phyloP scores from a whole-genome alignment of 164 flowering plant genomes.

The Liriodendron chinense region DNA sequence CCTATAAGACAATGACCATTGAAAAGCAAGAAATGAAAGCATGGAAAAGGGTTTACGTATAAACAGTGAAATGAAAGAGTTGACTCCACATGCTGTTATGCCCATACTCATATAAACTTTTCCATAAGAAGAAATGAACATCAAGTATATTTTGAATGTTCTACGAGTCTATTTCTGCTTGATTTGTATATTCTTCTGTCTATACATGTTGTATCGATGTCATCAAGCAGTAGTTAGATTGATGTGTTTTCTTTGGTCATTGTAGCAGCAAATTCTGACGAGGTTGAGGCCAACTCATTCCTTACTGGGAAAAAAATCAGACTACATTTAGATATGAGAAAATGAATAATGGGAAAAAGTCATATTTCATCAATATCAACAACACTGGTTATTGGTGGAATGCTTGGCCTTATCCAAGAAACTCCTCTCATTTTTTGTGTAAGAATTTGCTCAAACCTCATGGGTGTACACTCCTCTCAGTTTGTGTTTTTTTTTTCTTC shows the following conservation, averaged over 20 bases:
- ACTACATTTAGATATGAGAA: constrained; percentile 11
- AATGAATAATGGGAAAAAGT: constrained; percentile 18
- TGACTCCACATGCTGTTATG: no score
- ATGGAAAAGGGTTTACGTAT: constrained; percentile 9
- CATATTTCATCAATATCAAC: constrained; percentile 69
- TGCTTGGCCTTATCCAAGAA: constrained; percentile 61
- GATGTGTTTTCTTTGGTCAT: neutral
- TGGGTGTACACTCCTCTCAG: constrained; percentile 68
- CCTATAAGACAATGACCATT: constrained; percentile 4
- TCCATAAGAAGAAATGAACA: no score
- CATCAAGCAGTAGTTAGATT: no score
- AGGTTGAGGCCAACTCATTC: constrained; percentile 8
- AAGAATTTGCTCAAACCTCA: constrained; percentile 41
- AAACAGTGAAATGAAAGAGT: constrained; percentile 34
- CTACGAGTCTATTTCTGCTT: no score
- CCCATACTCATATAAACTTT: no score
- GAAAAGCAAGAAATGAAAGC: constrained; percentile 11
- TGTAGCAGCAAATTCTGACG: constrained; percentile 28
- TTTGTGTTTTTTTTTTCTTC: no score
- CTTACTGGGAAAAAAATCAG: constrained; percentile 12
- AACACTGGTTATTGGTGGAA: constrained; percentile 51
- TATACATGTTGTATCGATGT: no score
- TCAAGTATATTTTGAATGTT: no score
- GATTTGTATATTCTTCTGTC: no score
- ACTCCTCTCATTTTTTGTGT: constrained; percentile 50